Conservation (phyloP, 495 filamentous ascomycete species). For the Gamarada debralockiae region DNA sequence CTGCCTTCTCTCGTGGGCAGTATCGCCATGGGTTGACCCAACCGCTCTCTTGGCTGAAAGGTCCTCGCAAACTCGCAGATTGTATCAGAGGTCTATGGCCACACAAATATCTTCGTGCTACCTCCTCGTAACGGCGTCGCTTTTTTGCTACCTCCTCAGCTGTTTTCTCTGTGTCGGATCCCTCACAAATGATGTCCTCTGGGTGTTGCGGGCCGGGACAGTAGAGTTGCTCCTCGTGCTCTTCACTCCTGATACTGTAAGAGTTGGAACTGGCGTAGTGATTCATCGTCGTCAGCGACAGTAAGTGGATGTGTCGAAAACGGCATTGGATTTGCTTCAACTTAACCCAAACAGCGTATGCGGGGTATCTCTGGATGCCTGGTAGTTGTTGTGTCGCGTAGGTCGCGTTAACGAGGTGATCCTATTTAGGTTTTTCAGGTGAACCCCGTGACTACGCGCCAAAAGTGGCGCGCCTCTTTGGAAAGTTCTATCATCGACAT, state of each 20-base stretch:
- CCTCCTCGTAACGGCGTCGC: slow-evolving; percentile 18
- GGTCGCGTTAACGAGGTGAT: too few relatives aligned
- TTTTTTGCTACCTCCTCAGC: slow-evolving; percentile 10
- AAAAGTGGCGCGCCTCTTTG: too few relatives aligned
- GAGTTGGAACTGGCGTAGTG: background rate
- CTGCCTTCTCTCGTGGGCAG: slow-evolving; percentile 1
- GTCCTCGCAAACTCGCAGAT: slow-evolving; percentile 24
- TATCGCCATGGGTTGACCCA: slow-evolving; percentile 26
- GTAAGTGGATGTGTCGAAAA: too few relatives aligned
- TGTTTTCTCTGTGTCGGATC: slow-evolving; percentile 21
- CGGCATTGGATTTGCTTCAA: too few relatives aligned
- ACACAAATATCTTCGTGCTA: slow-evolving; percentile 9
- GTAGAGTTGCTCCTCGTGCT: slow-evolving; percentile 13
- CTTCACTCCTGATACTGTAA: background rate
- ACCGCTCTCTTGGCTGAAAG: slow-evolving; percentile 9
- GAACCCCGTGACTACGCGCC: too few relatives aligned
- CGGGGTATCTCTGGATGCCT: too few relatives aligned
- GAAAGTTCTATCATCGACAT: too few relatives aligned
- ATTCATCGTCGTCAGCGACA: too few relatives aligned
- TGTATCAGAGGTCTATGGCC: slow-evolving; percentile 21
- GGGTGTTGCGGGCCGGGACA: slow-evolving; percentile 4
- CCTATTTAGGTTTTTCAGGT: too few relatives aligned
- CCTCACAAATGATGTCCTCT: slow-evolving; percentile 20
- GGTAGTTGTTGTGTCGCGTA: too few relatives aligned
- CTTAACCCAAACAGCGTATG: too few relatives aligned